Percentiles rank a stretch among this genome's conserved stretches.
phyloP scores from a whole-genome alignment of 192 early-diverging fungal species.

The Rhizoclosmatium sp. region DNA sequence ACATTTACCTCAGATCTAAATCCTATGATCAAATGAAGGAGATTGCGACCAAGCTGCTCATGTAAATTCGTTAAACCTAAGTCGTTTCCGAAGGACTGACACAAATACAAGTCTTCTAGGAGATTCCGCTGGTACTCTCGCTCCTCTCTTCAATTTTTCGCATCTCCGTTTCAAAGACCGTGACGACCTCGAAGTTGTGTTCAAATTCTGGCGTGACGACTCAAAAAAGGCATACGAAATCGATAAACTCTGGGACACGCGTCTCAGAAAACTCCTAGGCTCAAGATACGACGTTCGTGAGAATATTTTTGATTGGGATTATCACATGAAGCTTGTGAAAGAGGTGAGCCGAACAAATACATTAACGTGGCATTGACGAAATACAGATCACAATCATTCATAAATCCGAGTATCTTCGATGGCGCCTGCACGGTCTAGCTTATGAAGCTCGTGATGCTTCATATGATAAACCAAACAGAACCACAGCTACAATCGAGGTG shows the following conservation, averaged over 20 bases:
- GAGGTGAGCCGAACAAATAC: conserved; percentile 20
- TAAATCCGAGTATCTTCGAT: conserved; percentile 53
- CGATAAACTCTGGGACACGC: conserved; percentile 44
- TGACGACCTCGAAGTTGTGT: conserved; percentile 65
- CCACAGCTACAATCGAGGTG: conserved; percentile 56
- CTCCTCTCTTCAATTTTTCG: conserved; percentile 51
- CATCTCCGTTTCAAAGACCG: conserved; percentile 58
- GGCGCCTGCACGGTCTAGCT: conserved; percentile 51
- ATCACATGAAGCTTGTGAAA: conserved; percentile 63
- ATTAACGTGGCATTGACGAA: background rate
- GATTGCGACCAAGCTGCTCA: conserved; percentile 40
- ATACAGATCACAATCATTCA: conserved; percentile 45
- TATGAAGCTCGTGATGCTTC: conserved; percentile 53
- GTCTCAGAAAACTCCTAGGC: conserved; percentile 49
- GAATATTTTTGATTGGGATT: conserved; percentile 68
- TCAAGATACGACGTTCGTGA: conserved; percentile 59
- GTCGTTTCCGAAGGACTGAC: conserved; percentile 19
- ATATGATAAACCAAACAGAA: conserved; percentile 48
- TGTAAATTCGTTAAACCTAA: conserved; percentile 21
- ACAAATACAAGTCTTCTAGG: conserved; percentile 40
- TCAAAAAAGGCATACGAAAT: conserved; percentile 46
- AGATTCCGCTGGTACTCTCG: conserved; percentile 43
- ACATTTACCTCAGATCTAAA: conserved; percentile 53
- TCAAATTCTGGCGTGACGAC: conserved; percentile 62
- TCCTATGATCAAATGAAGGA: conserved; percentile 42